Conservation (phyloP, 2,329 filamentous ascomycete species). For the Aspergillus ochraceoroseus region DNA sequence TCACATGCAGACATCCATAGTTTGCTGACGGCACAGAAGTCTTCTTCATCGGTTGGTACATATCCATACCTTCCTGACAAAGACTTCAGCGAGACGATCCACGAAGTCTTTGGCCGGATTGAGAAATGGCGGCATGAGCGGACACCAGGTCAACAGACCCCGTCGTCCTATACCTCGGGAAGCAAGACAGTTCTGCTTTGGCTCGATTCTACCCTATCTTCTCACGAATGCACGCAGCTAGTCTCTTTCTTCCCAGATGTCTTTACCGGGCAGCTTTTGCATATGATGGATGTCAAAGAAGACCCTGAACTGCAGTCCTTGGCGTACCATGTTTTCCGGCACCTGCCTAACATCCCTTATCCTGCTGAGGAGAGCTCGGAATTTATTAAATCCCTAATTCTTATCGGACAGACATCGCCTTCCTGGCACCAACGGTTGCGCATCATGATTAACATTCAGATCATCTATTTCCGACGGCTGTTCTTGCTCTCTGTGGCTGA, state of each 20-base stretch:
- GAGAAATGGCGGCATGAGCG: slow-evolving; percentile 85
- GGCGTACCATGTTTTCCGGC: slow-evolving; percentile 94
- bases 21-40: slow-evolving; percentile 73
- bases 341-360: slow-evolving; percentile 92
- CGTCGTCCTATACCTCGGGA: slow-evolving; percentile 88
- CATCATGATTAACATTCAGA: slow-evolving; percentile 96
- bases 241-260: slow-evolving; percentile 83
- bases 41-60: slow-evolving; percentile 73
- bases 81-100: slow-evolving; percentile 68
- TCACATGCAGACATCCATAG: slow-evolving; percentile 75
- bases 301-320: slow-evolving; percentile 91
- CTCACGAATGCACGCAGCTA: slow-evolving; percentile 86
- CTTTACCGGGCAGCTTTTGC: slow-evolving; percentile 86
- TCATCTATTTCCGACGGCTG: slow-evolving; percentile 93
- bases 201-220: slow-evolving; percentile 86
- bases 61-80: slow-evolving; percentile 74
- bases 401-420: slow-evolving; percentile 74
- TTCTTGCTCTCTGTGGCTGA: slow-evolving; percentile 75
- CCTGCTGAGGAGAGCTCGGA: slow-evolving; percentile 75
- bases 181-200: slow-evolving; percentile 94
- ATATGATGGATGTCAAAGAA: slow-evolving; percentile 99
- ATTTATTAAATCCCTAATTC: slow-evolving; percentile 81
- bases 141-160: slow-evolving; percentile 81
- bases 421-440: slow-evolving; percentile 96
- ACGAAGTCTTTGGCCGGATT: slow-evolving; percentile 69